Conservation (phyloP, 2,329 filamentous ascomycete species). For the Lachnellula occidentalis region DNA sequence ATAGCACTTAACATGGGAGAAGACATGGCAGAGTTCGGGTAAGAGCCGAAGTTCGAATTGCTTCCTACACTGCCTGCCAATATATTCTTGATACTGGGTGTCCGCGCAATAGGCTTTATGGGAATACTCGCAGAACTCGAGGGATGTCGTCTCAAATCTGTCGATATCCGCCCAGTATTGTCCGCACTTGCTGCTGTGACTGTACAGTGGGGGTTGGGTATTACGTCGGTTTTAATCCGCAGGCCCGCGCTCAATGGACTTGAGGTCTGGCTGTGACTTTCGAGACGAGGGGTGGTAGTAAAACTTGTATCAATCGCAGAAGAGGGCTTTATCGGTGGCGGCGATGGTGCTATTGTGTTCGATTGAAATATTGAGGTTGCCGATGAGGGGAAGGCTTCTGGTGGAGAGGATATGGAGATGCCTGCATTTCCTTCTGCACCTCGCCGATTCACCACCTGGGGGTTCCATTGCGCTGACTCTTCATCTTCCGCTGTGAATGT, state of each 20-base stretch:
- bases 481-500: constrained; percentile 3
- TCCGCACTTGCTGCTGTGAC: constrained; percentile 22
- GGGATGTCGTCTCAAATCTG: constrained; percentile 14
- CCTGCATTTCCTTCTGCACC: constrained; percentile 12
- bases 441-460: constrained; percentile 13
- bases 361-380: constrained; percentile 30
- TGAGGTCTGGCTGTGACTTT: constrained; percentile 14
- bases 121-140: constrained; percentile 15
- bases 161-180: constrained; percentile 11
- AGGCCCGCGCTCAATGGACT: constrained; percentile 29
- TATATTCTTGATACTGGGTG: constrained; percentile 55
- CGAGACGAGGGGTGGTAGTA: constrained; percentile 17
- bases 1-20: constrained; percentile 71
- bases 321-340: constrained; percentile 17
- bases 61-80: constrained; percentile 44
- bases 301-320: constrained; percentile 12
- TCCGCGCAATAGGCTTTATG: constrained; percentile 46
- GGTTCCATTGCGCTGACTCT: constrained; percentile 5
- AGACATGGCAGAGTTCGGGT: constrained; percentile 62
- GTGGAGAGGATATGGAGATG: constrained; percentile 7
- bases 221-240: constrained; percentile 34
- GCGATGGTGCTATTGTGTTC: constrained; percentile 37
- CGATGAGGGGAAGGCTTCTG: constrained; percentile 4
- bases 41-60: constrained; percentile 37
- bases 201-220: constrained; percentile 22